Evolutionary conservation across 192 early-diverging fungal genomes (phyloP).

Genomic region (Gigaspora rosea): DNA sequence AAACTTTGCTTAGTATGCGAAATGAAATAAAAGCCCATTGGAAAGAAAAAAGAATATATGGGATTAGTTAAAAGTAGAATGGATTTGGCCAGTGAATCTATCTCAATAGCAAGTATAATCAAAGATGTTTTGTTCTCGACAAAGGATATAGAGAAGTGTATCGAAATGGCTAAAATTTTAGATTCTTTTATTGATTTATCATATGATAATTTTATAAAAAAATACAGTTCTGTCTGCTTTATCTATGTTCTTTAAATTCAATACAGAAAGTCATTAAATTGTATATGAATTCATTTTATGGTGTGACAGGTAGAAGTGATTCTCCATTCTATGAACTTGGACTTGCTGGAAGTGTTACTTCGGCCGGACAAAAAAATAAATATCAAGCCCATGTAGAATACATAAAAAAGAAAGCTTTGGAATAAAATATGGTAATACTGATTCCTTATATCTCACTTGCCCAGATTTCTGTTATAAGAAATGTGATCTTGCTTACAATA

Average conservation of each 20-base stretch:
- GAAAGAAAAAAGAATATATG: too few species aligned
- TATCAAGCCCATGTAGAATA: neutral
- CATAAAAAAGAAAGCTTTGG: neutral
- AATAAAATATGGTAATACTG: neutral
- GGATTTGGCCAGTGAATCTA: too few species aligned
- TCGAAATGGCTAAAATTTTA: too few species aligned
- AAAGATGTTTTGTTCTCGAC: too few species aligned
- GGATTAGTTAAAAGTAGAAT: too few species aligned
- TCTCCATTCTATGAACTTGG: neutral
- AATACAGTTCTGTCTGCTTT: neutral
- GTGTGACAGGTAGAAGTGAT: neutral
- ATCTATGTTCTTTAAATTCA: neutral
- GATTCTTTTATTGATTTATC: too few species aligned
- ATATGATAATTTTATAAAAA: too few species aligned
- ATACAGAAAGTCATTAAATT: neutral
- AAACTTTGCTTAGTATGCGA: neutral
- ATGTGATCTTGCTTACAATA: neutral
- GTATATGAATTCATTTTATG: constrained; percentile 28
- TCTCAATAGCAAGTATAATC: too few species aligned
- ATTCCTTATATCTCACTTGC: neutral
- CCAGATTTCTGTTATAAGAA: neutral
- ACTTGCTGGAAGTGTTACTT: neutral
- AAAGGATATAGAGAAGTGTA: too few species aligned
- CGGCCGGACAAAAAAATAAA: neutral
- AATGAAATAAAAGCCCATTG: neutral